Base-by-base conservation (phyloP, 768 basidiomycete genomes). In the Suillus discolor region DNA sequence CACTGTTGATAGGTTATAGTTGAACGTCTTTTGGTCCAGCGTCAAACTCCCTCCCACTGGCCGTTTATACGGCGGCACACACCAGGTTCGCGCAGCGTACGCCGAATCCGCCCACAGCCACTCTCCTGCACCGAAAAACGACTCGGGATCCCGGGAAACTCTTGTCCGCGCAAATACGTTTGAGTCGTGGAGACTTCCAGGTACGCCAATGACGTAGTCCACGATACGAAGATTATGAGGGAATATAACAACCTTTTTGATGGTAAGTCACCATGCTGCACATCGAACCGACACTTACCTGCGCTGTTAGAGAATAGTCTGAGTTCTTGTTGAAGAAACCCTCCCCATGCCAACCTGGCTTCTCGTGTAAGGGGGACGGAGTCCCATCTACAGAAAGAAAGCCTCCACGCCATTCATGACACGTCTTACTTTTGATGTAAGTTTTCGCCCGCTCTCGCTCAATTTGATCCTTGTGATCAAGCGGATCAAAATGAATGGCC, bases 61-160 rank as follows among this genome's bases (percentile, higher is more conserved):
- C 4, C 9, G 4, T n/a, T 45, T 45, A 45, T 45, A 45, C n/a
- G 8, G 44, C 3, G 9, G 44, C 20, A 20, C 20, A 45, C 44
- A 45, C 44, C 73, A 73, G 18, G 61, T 59, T 31, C 62, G 49
- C 23, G 42, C 42, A 3, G 41, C 25, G 54, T 69, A 69, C 15
- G 66, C 63, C 8, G 54, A 66, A 28, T 69, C 63, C 28, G 65
- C 61, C 54, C 62, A 69, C n/a, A 69, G 42, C 69, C 69, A 69
- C n/a, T 69, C 66, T 47, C 60, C 57, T 8, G 25, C 9, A n/a
- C 31, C 25, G 38, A 67, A 67, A 31, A 67, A 67, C 1, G 31
- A 25, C 15, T 65, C 23, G 18, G 64, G 64, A 20, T 44, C 4
- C 4, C 18, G 23, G 8, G 36, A 18, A 49, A 63, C 28, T 9